Conservation (phyloP, 345 rosid genomes). For the Salix purpurea region DNA sequence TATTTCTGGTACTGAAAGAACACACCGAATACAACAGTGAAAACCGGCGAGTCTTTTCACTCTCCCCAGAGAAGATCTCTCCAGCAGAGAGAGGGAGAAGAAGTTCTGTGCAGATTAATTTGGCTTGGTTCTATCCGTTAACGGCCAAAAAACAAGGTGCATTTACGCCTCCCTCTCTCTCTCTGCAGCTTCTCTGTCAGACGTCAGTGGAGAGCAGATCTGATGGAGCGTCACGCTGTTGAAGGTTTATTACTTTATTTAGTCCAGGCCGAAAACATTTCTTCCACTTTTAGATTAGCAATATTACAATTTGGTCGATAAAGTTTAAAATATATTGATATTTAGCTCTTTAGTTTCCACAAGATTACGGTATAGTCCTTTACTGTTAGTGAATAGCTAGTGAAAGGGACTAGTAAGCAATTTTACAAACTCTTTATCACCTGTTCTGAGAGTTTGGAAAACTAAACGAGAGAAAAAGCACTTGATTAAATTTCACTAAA, state of each 20-base stretch:
- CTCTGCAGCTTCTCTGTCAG: conserved; percentile 6
- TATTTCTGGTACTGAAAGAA: neutral
- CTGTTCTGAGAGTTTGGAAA: no score
- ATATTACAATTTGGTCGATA: conserved; percentile 22
- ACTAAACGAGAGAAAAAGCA: no score
- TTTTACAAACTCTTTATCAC: neutral
- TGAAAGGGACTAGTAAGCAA: neutral
- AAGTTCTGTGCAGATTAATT: neutral
- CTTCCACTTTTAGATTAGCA: neutral
- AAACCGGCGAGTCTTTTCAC: conserved; percentile 18
- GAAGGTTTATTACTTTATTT: conserved; percentile 9
- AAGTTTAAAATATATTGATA: neutral
- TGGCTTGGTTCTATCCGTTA: neutral
- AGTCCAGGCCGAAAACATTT: conserved; percentile 21
- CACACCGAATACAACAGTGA: conserved; percentile 34
- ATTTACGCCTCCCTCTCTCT: neutral
- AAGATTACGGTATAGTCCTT: neutral
- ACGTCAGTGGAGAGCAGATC: conserved; percentile 24
- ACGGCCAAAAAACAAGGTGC: neutral
- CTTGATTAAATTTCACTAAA: no score
- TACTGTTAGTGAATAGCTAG: neutral
- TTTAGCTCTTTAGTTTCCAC: neutral
- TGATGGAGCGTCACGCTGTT: conserved; percentile 30
- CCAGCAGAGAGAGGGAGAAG: conserved; percentile 6
- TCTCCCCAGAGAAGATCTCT: conserved; percentile 11